These are phyloP conservation scores for Talaromyces sp. DNA, from an alignment of 2,329 filamentous ascomycete species.

Conservation along the genomic window DNA sequence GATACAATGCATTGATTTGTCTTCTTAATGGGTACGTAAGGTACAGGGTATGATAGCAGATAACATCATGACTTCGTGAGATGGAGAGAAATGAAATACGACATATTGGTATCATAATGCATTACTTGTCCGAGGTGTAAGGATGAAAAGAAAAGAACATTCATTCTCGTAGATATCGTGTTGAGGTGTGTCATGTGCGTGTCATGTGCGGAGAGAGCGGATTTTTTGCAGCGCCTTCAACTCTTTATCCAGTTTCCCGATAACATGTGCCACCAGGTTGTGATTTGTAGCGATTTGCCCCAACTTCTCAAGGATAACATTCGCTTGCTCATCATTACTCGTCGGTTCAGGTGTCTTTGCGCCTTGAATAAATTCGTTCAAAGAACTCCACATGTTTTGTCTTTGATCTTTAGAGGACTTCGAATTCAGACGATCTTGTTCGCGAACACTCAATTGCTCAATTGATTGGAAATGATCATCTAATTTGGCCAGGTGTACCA, in stretches of 20 bases:
- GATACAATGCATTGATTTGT: not conserved
- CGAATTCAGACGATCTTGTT: slow-evolving; percentile 8
- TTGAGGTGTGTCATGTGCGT: slow-evolving; percentile 3
- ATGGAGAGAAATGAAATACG: not conserved
- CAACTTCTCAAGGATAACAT: slow-evolving; percentile 1
- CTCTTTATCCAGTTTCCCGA: slow-evolving; percentile 17
- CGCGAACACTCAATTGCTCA: slow-evolving; percentile 10
- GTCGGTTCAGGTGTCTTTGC: not conserved
- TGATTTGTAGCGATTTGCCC: slow-evolving; percentile 13
- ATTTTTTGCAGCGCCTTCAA: slow-evolving; percentile 18
- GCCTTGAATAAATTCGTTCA: not conserved
- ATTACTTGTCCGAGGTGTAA: not conserved
- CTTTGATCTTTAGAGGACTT: not conserved
- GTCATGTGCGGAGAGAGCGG: slow-evolving; percentile 15
- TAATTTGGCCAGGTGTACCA: slow-evolving; percentile 11
- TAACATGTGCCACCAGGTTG: not conserved
- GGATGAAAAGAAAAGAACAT: not conserved
- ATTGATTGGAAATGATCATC: slow-evolving; percentile 19
- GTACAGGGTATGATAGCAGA: not conserved
- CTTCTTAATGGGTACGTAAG: not conserved
- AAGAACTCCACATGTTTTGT: not conserved
- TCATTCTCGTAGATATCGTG: not conserved
- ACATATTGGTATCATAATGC: slow-evolving; percentile 4
- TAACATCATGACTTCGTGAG: not conserved
- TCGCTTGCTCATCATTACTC: not conserved